phyloP scores from a whole-genome alignment of 192 early-diverging fungal genomes.

The Entomortierella lignicola region DNA sequence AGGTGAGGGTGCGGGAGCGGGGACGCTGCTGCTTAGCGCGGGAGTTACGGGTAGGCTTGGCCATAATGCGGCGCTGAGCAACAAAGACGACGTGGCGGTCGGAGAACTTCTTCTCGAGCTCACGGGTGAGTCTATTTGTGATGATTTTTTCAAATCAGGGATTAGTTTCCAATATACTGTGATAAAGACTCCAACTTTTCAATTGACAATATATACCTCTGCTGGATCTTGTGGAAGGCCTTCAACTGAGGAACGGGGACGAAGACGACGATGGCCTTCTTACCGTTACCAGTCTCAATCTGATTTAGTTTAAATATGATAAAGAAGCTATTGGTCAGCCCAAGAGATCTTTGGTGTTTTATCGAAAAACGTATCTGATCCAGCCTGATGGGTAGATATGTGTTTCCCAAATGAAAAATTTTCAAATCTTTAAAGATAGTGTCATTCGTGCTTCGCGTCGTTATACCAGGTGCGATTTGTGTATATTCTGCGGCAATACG shows the following conservation, averaged over 20 bases:
- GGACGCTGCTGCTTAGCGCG: conserved; percentile 94
- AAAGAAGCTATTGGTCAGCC: background rate
- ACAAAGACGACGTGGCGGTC: conserved; percentile 96
- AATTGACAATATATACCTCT: conserved; percentile 63
- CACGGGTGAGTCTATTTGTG: conserved; percentile 81
- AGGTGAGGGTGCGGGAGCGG: conserved; percentile 94
- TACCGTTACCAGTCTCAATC: conserved; percentile 92
- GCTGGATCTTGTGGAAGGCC: conserved; percentile 97
- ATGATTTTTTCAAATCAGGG: background rate
- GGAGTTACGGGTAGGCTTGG: conserved; percentile 90
- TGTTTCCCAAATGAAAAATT: no score
- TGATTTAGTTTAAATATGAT: conserved; percentile 28
- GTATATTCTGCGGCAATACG: no score
- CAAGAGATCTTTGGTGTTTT: background rate
- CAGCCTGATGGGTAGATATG: background rate
- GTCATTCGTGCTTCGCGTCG: no score
- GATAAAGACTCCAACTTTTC: no score
- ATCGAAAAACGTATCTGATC: background rate
- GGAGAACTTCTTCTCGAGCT: conserved; percentile 99
- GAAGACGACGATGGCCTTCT: conserved; percentile 97
- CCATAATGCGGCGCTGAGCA: conserved; percentile 95
- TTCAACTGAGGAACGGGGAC: conserved; percentile 96
- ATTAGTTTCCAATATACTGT: conserved; percentile 5
- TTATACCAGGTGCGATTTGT: no score
- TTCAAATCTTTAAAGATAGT: no score